Evolutionary conservation across 2,329 filamentous ascomycete species (phyloP).

Genomic region (Cladosporium sp.): DNA sequence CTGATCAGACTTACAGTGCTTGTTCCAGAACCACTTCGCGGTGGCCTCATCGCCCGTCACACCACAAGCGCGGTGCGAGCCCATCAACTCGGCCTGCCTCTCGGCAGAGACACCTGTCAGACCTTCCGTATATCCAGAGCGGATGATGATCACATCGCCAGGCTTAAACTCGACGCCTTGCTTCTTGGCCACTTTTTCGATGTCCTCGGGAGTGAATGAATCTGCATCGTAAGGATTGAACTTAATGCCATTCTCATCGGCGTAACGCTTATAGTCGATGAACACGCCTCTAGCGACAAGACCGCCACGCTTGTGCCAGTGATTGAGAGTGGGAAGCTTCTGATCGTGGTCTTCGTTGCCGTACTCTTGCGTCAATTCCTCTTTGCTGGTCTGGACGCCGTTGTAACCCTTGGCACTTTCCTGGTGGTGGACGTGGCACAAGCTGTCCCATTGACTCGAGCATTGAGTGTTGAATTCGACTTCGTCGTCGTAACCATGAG

Average conservation of each 20-base stretch:
- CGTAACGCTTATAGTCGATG: constrained; percentile 57
- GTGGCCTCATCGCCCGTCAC: constrained; percentile 47
- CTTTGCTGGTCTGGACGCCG: constrained; percentile 35
- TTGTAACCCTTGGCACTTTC: constrained; percentile 48
- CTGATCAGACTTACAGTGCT: constrained; percentile 32
- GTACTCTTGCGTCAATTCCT: constrained; percentile 25
- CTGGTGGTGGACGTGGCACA: constrained; percentile 39
- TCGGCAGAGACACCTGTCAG: constrained; percentile 38
- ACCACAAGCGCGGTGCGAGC: constrained; percentile 33
- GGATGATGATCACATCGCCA: constrained; percentile 57
- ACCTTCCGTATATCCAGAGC: constrained; percentile 48
- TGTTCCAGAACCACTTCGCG: constrained; percentile 56
- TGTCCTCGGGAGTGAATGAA: constrained; percentile 40
- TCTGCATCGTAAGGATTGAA: constrained; percentile 52
- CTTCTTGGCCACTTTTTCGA: constrained; percentile 43
- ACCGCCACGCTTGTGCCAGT: constrained; percentile 52
- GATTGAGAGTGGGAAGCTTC: constrained; percentile 30
- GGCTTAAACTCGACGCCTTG: constrained; percentile 41
- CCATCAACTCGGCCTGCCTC: constrained; percentile 39
- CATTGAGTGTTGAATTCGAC: constrained; percentile 46
- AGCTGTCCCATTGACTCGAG: constrained; percentile 44
- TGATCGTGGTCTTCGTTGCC: constrained; percentile 27
- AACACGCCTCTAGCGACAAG: constrained; percentile 54
- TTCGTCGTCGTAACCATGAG: constrained; percentile 43
- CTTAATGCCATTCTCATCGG: constrained; percentile 50